Evolutionary conservation across 768 basidiomycete species (phyloP).

Genomic region (Auriscalpium microsporum): DNA sequence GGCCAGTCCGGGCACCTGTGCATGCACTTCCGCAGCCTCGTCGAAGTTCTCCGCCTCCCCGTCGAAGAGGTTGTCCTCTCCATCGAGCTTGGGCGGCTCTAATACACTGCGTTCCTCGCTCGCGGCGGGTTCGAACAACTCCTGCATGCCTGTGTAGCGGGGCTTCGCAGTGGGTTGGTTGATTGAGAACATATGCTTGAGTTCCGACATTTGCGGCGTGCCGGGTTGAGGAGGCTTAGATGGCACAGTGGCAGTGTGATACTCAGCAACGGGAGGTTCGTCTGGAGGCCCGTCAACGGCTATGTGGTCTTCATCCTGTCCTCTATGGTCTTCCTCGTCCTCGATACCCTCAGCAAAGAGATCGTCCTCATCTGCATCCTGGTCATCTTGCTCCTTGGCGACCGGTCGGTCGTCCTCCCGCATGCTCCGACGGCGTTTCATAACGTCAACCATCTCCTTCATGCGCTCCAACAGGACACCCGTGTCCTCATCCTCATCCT

Average conservation of each 20-base stretch:
- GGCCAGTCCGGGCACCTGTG: not conserved
- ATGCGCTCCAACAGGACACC: conserved; percentile 27
- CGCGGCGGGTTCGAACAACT: conserved; percentile 21
- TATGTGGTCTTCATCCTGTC: conserved; percentile 10
- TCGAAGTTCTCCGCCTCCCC: conserved; percentile 24
- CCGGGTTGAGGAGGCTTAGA: not conserved
- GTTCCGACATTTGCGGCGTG: conserved; percentile 24
- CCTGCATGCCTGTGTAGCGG: conserved; percentile 23
- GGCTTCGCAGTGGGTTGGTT: conserved; percentile 13
- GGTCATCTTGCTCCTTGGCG: conserved; percentile 3
- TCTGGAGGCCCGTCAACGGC: not conserved
- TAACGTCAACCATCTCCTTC: conserved; percentile 29
- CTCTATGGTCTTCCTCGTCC: conserved; percentile 37
- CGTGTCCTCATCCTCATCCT: conserved; percentile 27
- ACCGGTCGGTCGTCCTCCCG: conserved; percentile 12
- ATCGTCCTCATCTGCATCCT: conserved; percentile 9
- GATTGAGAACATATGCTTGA: conserved; percentile 25
- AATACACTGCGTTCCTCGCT: conserved; percentile 21
- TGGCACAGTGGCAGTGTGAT: conserved; percentile 1
- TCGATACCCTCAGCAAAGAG: conserved; percentile 25
- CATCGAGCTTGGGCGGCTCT: conserved; percentile 22
- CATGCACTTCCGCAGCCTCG: conserved; percentile 21
- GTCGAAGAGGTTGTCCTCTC: conserved; percentile 16
- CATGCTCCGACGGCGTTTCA: conserved; percentile 27
- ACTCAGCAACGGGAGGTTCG: not conserved